Evolutionary conservation across 306 rosid genomes (phyloP), one percentile per base, ranked within the genome.

Genomic region (Dalbergia cultrata): DNA sequence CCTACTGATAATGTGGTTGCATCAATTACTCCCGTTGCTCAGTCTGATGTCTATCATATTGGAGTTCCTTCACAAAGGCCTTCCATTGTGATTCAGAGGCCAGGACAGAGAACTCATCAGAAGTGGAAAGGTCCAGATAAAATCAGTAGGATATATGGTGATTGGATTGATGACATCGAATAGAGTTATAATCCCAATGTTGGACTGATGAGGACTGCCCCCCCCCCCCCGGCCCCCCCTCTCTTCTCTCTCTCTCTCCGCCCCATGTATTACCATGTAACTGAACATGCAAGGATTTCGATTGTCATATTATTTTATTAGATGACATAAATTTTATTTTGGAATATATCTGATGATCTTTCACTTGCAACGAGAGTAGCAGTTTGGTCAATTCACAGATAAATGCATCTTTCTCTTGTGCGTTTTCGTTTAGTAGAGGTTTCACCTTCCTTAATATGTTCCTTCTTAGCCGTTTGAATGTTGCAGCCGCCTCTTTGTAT

Each of bases 71-170:
- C 93, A 12, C 99, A 96, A 63, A 88, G 99, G 79, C 70, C 94
- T 39, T 83, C 97, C 19, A 87, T 93, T 58, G 96, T 90, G 81
- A 82, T 78, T 79, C 99, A 93, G 76, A 88, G 93, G 87, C 82
- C 94, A 21, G 98, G 98, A 59, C 97, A 83, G 85, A 89, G 97
- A 92, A 52, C 97, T 73, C 97, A 89, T 76, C 97, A 96, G 84
- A 96, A 96, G 77, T 96, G 99, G 99, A 96, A 93, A 84, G 99
- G 99, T 74, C 99, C 99, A 0, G 99, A 96, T 84, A 96, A 96
- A 90, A 96, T 96, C 87, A 96, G 99, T 85, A 82, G 93, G 90
- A 96, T 96, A 88, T 96, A 96, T 22, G 99, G 99, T 31, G 99
- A 96, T 78, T 96, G 99, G 99, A 92, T 96, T 13, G 99, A 96